These are phyloP conservation scores for Didymella pinodella DNA, from an alignment of 2,329 filamentous ascomycete genomes.

Conservation along the genomic window DNA sequence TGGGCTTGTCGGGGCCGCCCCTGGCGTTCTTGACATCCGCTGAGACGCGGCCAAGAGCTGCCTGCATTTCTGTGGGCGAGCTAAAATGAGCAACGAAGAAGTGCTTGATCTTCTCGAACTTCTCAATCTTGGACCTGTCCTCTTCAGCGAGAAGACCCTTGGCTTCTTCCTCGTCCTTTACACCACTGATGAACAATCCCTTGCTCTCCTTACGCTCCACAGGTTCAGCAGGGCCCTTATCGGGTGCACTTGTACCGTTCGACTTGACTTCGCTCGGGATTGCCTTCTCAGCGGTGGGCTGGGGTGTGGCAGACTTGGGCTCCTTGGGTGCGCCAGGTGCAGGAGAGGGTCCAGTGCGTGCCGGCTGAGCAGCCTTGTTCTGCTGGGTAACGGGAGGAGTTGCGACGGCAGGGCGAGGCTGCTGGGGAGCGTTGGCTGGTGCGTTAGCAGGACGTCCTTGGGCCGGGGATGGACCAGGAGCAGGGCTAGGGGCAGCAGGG, in stretches of 20 bases:
- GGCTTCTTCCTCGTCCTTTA: constrained; percentile 82
- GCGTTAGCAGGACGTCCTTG: constrained; percentile 43
- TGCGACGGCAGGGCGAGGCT: constrained; percentile 42
- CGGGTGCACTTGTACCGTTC: constrained; percentile 59
- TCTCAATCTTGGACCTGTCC: constrained; percentile 79
- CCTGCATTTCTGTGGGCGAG: constrained; percentile 79
- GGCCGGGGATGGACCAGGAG: constrained; percentile 48
- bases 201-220: constrained; percentile 70
- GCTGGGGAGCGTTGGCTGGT: constrained; percentile 46
- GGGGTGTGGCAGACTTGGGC: constrained; percentile 59
- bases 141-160: constrained; percentile 83
- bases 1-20: constrained; percentile 78
- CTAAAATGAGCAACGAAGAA: constrained; percentile 90
- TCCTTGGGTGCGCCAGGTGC: constrained; percentile 54
- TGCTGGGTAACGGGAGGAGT: constrained; percentile 49
- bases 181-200: constrained; percentile 89
- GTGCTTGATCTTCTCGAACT: constrained; percentile 72
- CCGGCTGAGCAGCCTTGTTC: constrained; percentile 50
- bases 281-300: constrained; percentile 55
- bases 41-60: constrained; percentile 76
- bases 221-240: constrained; percentile 58
- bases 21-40: constrained; percentile 77
- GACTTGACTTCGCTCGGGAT: constrained; percentile 53
- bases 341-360: constrained; percentile 52
- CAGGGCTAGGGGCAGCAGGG: constrained; percentile 52